Evolutionary conservation across 371 early-diverging fungal genomes (phyloP), one percentile per base, ranked within the genome.

Genomic region (Entomophthora muscae): DNA sequence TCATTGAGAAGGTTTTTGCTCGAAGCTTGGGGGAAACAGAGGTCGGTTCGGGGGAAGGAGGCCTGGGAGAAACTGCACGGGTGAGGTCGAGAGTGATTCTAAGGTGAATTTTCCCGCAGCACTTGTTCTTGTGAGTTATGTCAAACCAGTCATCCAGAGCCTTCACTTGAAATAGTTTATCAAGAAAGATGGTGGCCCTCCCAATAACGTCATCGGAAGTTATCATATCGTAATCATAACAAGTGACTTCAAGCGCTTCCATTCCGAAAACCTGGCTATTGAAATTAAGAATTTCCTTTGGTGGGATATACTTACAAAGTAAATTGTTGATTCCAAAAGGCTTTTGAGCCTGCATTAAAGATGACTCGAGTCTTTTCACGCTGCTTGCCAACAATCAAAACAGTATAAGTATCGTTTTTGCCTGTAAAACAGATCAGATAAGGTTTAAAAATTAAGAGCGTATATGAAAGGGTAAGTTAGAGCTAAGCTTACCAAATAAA

Each of bases 311-410:
- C 59, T 59, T 59, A 59, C 59, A 27, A 59, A n/a, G 3, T 13
- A 32, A 59, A 59, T 3, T 30, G 22, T 59, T 59, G 33, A 59
- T 59, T 59, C 59, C 59, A 59, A 59, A 42, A 33, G 24, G 59
- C 59, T 3, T 30, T 32, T 17, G 30, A 32, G 42, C 59, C 59
- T 3, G 59, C 59, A 32, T 59, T 59, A 13, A 22, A 32, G 1
- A 59, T 59, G 10, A 59, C 26, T 59, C 42, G 31, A 13, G 59
- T 59, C 22, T 59, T 59, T 2, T 13, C 12, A n/a, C 33, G 13
- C 3, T 30, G 30, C 3, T 31, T 32, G 10, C 59, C 59, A 12
- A 59, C 1, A 10, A 33, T 59, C 21, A 59, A 13, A n/a, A 59
- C 29, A n/a, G 32, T 32, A 32, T 59, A 59, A 21, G 59, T 42